These are phyloP conservation scores for Lepidium campestre DNA, from an alignment of 441 rosid genomes.

Conservation along the genomic window DNA sequence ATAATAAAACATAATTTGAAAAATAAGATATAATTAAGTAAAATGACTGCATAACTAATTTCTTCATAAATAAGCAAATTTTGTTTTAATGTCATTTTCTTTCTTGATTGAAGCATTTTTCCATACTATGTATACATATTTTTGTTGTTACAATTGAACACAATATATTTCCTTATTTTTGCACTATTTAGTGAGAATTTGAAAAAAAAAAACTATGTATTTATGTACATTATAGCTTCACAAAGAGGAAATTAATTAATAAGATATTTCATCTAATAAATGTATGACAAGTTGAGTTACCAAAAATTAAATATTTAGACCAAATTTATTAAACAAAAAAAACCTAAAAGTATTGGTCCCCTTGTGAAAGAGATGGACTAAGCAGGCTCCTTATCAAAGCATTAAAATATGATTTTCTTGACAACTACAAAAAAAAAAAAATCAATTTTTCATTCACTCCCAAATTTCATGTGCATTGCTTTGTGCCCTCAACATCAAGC, in stretches of 20 bases:
- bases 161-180: background rate
- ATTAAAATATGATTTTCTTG: slow-evolving; percentile 21
- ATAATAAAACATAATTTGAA: background rate
- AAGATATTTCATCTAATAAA: slow-evolving; percentile 14
- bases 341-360: slow-evolving; percentile 25
- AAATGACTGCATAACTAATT: background rate
- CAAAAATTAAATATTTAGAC: slow-evolving; percentile 10
- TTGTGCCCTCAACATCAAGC: slow-evolving; percentile 30
- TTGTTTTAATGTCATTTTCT: slow-evolving; percentile 22
- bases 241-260: background rate
- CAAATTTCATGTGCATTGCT: slow-evolving; percentile 24
- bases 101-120: slow-evolving; percentile 6
- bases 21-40: background rate
- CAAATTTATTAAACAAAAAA: slow-evolving; percentile 11
- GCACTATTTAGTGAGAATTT: background rate
- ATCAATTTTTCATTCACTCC: background rate
- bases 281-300: slow-evolving; percentile 23
- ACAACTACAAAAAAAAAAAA: background rate
- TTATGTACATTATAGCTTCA: background rate
- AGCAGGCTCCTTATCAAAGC: slow-evolving; percentile 4
- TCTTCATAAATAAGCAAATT: slow-evolving; percentile 5
- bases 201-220: background rate
- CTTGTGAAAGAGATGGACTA: slow-evolving; percentile 21
- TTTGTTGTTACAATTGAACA: background rate
- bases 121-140: background rate